Evolutionary conservation across 345 rosid genomes (phyloP).

Genomic region (Noccaea bulbosa): DNA sequence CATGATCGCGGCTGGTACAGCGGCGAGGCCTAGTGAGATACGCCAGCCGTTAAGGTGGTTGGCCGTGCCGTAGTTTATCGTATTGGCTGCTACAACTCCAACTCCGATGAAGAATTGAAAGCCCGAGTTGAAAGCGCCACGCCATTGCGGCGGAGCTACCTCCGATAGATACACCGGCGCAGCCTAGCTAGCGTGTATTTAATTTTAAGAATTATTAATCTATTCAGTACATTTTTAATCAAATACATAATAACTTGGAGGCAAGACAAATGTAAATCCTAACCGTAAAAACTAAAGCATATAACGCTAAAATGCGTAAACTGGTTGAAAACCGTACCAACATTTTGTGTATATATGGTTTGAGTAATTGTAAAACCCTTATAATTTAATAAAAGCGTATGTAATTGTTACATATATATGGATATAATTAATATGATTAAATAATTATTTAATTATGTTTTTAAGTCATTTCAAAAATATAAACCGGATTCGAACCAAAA

Average conservation of each 20-base stretch:
- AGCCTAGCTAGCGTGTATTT: constrained; percentile 62
- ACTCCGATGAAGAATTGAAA: constrained; percentile 77
- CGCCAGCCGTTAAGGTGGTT: constrained; percentile 78
- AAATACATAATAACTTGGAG: no score
- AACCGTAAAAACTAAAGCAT: not conserved
- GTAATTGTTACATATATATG: not conserved
- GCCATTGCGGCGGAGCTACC: constrained; percentile 86
- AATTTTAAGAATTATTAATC: not conserved
- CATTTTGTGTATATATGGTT: not conserved
- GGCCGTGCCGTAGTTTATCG: constrained; percentile 61
- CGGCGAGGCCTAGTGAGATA: constrained; percentile 78
- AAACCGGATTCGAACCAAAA: not conserved
- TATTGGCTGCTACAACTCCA: constrained; percentile 70
- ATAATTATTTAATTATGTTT: not conserved
- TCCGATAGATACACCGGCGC: constrained; percentile 85
- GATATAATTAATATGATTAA: no score
- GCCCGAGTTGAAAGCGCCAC: constrained; percentile 83
- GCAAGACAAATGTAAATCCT: not conserved
- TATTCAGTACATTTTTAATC: not conserved
- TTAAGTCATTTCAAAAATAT: not conserved
- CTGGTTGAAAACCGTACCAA: not conserved
- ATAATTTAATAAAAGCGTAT: not conserved
- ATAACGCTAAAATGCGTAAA: not conserved
- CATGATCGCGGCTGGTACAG: constrained; percentile 72
- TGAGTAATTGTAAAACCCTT: not conserved